phyloP scores from a whole-genome alignment of 2,329 filamentous ascomycete genomes.

The Claviceps arundinis region DNA sequence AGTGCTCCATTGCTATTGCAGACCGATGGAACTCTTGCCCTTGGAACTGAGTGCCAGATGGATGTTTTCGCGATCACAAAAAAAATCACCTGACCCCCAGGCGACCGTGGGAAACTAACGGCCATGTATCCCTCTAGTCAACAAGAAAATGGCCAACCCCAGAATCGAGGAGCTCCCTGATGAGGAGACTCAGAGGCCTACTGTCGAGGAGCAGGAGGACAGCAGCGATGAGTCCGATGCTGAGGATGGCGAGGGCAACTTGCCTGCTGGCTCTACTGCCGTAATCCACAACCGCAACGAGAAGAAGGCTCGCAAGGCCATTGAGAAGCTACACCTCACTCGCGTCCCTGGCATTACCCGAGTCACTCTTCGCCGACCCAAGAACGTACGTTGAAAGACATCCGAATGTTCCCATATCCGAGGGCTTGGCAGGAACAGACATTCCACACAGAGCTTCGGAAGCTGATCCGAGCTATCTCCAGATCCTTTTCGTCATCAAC shows the following conservation, averaged over 20 bases:
- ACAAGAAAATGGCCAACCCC: conserved; percentile 78
- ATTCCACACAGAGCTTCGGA: conserved; percentile 4
- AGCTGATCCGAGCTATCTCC: conserved; percentile 14
- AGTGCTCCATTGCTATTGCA: conserved; percentile 16
- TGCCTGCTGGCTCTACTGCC: conserved; percentile 74
- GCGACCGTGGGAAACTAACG: conserved; percentile 3
- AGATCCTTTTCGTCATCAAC: conserved; percentile 99
- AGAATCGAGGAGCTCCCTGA: conserved; percentile 96
- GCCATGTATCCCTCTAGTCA: conserved; percentile 4
- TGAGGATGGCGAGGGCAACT: conserved; percentile 66
- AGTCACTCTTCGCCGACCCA: conserved; percentile 93
- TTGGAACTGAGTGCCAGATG: background rate
- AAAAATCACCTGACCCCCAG: conserved; percentile 2
- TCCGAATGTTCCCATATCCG: background rate
- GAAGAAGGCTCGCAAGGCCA: conserved; percentile 99
- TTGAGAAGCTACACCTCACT: conserved; percentile 95
- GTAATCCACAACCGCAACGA: conserved; percentile 97
- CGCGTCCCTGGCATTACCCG: conserved; percentile 94
- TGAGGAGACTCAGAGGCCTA: conserved; percentile 73
- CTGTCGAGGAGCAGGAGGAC: conserved; percentile 60
- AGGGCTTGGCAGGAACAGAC: background rate
- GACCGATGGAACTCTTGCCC: background rate
- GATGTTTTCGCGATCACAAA: background rate
- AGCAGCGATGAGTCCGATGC: conserved; percentile 64
- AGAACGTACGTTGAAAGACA: conserved; percentile 65